Base-by-base conservation (phyloP, 148 eudicot genomes). In the Agrostemma githago region DNA sequence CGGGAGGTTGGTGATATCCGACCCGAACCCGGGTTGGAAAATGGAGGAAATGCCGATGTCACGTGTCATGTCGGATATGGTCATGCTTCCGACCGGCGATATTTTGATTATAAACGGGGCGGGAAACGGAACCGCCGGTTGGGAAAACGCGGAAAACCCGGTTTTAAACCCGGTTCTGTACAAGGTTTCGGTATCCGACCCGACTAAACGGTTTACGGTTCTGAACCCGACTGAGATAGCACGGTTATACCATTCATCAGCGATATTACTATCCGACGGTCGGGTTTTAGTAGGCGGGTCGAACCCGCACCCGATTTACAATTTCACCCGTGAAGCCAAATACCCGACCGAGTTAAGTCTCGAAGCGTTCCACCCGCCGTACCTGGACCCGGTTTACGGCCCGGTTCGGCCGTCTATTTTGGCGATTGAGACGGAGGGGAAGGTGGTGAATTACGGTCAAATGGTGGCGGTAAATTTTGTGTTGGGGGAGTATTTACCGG, bases 61-160 rank as follows among this genome's bases (percentile, higher is more conserved):
- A 20, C 93, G 97, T 75, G 97, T 91, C 74, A 91, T 91, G 97
- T 80, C 89, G 44, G 97, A 91, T 44, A 85, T 88, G 93, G 17
- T 89, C 6, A 59, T 91, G 11, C 56, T 94, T 17, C 98, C 98
- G 0, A 87, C 86, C 2, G 91, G 97, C 2, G 87, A 94, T 3
- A 79, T 94, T 0, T 44, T 94, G 1, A 83, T 94, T 10, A 37
- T 94, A 7, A 94, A 94, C 71, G 98, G 98, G 7, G 98, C 98
- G 0, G 73, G 66, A 0, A 79, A 80, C 1, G 98, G 98, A 1
- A 83, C 98, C 0, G 98, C 93, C 38, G 98, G 98, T 12, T 94
- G 98, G 98, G 98, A 91, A 20, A 72, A 78, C 8, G 98, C 91
- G 2, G 79, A 57, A 0, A 87, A 88, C 74, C 91, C 97, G 57